These are phyloP conservation scores for Kurtzmaniella quercitrusa DNA, from an alignment of 1,139 yeast species.

Conservation along the genomic window DNA sequence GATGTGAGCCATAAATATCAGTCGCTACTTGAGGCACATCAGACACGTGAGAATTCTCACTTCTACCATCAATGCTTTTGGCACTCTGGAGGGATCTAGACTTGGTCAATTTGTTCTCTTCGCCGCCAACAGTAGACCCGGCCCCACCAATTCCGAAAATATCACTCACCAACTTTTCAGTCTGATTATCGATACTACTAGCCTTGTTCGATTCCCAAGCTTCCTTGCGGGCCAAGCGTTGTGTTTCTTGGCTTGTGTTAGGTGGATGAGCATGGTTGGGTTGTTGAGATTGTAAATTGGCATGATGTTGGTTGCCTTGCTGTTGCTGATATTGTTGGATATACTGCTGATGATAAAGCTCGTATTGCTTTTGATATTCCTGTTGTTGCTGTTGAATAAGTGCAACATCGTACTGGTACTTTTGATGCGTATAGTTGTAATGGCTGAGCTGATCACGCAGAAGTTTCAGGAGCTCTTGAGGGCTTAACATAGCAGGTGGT, in stretches of 20 bases:
- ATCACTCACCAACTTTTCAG: slow-evolving; percentile 40
- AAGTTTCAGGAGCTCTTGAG: slow-evolving; percentile 16
- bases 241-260: slow-evolving; percentile 3
- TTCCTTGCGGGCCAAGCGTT: slow-evolving; percentile 29
- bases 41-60: background rate
- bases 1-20: no score
- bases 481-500: slow-evolving; percentile 16
- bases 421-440: slow-evolving; percentile 21
- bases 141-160: slow-evolving; percentile 21
- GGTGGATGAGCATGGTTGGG: slow-evolving; percentile 6
- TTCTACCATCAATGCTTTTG: background rate
- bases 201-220: slow-evolving; percentile 33
- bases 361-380: slow-evolving; percentile 14
- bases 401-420: slow-evolving; percentile 16
- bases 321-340: slow-evolving; percentile 3
- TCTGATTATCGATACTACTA: slow-evolving; percentile 19
- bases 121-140: slow-evolving; percentile 1
- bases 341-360: slow-evolving; percentile 5
- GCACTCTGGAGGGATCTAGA: slow-evolving; percentile 9
- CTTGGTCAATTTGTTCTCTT: slow-evolving; percentile 1
- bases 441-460: slow-evolving; percentile 21
- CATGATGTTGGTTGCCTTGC: background rate
- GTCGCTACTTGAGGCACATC: no score
- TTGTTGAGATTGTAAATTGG: background rate
- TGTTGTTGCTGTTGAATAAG: slow-evolving; percentile 13